A percentile compares a stretch with the other conserved stretches of the same genome.
phyloP scores from a whole-genome alignment of 495 filamentous ascomycete species.

The Tuber aestivum region DNA sequence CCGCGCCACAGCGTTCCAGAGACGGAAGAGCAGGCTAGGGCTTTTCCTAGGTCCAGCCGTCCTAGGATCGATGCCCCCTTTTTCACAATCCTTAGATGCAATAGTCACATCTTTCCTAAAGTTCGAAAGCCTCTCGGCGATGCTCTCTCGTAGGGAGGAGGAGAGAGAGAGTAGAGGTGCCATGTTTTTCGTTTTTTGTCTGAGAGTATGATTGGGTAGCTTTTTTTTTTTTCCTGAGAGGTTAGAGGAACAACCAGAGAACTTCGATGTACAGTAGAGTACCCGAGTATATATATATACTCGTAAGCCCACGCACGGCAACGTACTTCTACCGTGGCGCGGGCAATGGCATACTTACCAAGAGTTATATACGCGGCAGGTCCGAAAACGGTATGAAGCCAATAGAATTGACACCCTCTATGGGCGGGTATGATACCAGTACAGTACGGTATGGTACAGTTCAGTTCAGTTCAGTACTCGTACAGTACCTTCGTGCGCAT shows the following conservation, averaged over 20 bases:
- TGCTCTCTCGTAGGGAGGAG: background rate
- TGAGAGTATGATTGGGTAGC: background rate
- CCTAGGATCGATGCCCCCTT: background rate
- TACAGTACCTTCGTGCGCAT: no score
- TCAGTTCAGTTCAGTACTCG: no score
- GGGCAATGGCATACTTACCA: background rate
- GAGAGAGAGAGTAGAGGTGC: background rate
- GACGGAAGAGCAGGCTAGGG: slow-evolving; percentile 22
- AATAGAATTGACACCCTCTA: background rate
- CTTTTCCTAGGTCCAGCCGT: slow-evolving; percentile 16
- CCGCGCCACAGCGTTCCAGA: slow-evolving; percentile 12
- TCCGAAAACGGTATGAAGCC: background rate
- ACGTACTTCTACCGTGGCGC: background rate
- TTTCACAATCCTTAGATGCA: background rate
- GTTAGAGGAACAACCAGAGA: background rate
- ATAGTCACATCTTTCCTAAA: background rate
- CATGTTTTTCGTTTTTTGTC: background rate
- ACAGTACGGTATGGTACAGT: no score
- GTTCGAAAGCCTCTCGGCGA: background rate
- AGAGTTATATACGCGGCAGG: background rate
- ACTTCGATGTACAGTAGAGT: background rate
- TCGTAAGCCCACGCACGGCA: background rate
- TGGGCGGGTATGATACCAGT: no score
- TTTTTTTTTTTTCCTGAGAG: background rate
- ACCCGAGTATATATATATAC: no score